Evolutionary conservation across 2,329 filamentous ascomycete species (phyloP), one percentile per base, ranked within the genome.

Genomic region (Hypoxylon sp.): DNA sequence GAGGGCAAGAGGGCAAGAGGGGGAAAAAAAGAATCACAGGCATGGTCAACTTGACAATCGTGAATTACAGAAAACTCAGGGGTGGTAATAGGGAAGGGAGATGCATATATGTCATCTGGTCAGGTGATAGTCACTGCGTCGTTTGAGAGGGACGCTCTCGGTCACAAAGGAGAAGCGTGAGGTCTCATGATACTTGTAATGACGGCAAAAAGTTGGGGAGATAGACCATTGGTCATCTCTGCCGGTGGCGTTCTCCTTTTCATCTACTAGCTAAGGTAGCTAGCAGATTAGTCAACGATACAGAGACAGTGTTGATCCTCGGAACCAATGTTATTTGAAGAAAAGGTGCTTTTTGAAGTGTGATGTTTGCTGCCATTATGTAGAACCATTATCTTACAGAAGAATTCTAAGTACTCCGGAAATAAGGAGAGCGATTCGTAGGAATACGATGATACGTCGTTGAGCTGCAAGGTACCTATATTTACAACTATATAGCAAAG

Each of bases 21-120:
- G n/a, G n/a, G n/a, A n/a, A 38, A 47, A 17, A 24, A 26, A 15
- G 21, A 20, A 24, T 27, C 17, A 10, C 23, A 38, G 26, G 42
- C 33, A 37, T 45, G 43, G 35, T 53, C 24, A 33, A 26, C 35
- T 59, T 52, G 26, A 37, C 24, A 45, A 18, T 38, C 43, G 37
- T 15, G 40, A 33, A 49, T 33, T 9, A 21, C 31, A 47, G 50
- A 52, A 60, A 62, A 55, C 55, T 23, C 33, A 48, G 48, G 55
- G 13, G 45, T 38, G 41, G 29, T 38, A 49, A 31, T 15, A 48
- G 21, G 33, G 20, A 40, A 11, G 20, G 47, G 18, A 26, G 51
- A 52, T 58, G 58, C 54, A 58, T 61, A 57, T 58, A 61, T 52
- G 24, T 50, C 38, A 55, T 52, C 26, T 54, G 45, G 35, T 35